Conservation (phyloP, 148 eudicot species). For the Cornus controversa region DNA sequence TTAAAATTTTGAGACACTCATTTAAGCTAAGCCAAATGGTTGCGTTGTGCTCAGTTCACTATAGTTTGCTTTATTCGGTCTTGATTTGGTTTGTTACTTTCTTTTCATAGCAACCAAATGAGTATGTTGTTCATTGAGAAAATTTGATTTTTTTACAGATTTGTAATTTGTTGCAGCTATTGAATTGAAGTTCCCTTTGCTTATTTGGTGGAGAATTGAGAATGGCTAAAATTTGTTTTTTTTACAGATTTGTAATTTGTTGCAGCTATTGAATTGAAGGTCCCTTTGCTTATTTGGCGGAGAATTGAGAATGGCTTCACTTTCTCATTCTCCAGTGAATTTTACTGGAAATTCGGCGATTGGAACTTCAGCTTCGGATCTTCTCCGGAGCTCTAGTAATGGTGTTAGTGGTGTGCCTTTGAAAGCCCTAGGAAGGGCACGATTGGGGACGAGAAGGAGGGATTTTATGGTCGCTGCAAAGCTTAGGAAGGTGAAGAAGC, state of each 20-base stretch:
- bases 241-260: neutral
- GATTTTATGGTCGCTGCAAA: slow-evolving; percentile 46
- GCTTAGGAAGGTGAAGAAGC: slow-evolving; percentile 72
- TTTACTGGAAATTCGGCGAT: slow-evolving; percentile 28
- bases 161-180: neutral
- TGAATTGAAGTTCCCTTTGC: slow-evolving; percentile 14
- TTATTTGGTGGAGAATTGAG: slow-evolving; percentile 13
- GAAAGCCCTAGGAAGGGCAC: slow-evolving; percentile 53
- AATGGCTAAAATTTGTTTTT: slow-evolving; percentile 22
- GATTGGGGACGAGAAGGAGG: slow-evolving; percentile 30
- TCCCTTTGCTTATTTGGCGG: slow-evolving; percentile 14
- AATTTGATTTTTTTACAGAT: neutral
- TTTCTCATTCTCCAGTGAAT: slow-evolving; percentile 30
- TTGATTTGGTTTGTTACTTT: neutral
- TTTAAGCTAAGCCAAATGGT: neutral
- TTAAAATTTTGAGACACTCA: neutral
- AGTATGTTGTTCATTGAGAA: neutral
- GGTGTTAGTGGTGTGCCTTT: slow-evolving; percentile 54
- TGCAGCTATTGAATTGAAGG: slow-evolving; percentile 11
- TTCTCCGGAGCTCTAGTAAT: slow-evolving; percentile 58
- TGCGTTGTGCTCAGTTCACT: neutral
- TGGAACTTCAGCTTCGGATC: slow-evolving; percentile 57
- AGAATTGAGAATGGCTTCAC: slow-evolving; percentile 44
- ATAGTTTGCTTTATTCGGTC: neutral
- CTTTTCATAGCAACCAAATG: neutral